Conservation (phyloP, 257 asterid species). For the Solanum paucissectum region DNA sequence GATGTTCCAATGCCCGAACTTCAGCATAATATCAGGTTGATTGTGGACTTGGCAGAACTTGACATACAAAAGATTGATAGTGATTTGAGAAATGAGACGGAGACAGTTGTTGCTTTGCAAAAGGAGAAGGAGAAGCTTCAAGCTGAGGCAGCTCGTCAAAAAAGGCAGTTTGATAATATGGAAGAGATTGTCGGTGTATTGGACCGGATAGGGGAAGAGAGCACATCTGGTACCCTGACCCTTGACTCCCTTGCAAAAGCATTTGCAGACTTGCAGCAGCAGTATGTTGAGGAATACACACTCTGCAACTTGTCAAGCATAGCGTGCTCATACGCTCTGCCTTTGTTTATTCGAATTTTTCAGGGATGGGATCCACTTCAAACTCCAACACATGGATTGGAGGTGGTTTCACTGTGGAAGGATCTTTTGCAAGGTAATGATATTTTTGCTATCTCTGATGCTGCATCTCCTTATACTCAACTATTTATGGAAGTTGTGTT, state of each 20-base stretch:
- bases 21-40: constrained; percentile 70
- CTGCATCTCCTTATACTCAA: constrained; percentile 63
- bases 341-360: constrained; percentile 65
- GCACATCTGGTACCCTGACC: constrained; percentile 49
- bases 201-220: constrained; percentile 48
- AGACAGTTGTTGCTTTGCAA: constrained; percentile 70
- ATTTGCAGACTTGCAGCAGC: constrained; percentile 49
- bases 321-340: constrained; percentile 80
- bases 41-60: constrained; percentile 63
- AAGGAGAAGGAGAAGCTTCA: constrained; percentile 73
- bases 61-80: constrained; percentile 72
- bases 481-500: constrained; percentile 85
- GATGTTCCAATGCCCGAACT: constrained; percentile 91
- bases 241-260: constrained; percentile 62
- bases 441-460: constrained; percentile 22
- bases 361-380: constrained; percentile 97
- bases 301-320: constrained; percentile 68
- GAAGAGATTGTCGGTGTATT: constrained; percentile 38
- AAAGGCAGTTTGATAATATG: constrained; percentile 60
- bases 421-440: constrained; percentile 52
- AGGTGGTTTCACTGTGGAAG: constrained; percentile 61
- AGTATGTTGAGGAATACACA: constrained; percentile 52
- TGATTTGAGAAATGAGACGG: constrained; percentile 84
- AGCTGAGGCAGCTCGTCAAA: constrained; percentile 44
- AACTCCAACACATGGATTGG: constrained; percentile 72